phyloP scores from a whole-genome alignment of 805 yeast species.

The Nakazawaea anatomiae region DNA sequence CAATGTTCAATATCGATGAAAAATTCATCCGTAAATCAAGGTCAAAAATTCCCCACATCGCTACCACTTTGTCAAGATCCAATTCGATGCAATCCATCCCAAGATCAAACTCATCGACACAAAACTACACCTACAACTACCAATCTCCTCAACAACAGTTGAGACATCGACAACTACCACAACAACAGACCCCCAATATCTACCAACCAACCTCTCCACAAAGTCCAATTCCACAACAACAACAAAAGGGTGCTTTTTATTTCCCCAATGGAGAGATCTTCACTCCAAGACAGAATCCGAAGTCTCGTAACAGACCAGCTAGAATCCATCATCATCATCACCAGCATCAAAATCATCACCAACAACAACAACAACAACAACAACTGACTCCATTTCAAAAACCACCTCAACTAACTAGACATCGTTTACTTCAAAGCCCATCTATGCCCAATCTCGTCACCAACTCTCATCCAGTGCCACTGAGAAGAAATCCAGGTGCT shows the following conservation, averaged over 20 bases:
- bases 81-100: neutral
- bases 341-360: neutral
- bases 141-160: neutral
- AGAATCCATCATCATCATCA: slow-evolving; percentile 15
- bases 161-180: neutral
- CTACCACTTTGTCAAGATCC: slow-evolving; percentile 1
- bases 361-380: neutral
- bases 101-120: slow-evolving; percentile 5
- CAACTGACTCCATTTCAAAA: neutral
- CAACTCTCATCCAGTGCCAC: neutral
- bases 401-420: neutral
- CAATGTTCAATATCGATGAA: slow-evolving; percentile 30
- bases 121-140: neutral
- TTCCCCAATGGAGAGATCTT: slow-evolving; percentile 54
- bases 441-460: slow-evolving; percentile 10
- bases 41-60: slow-evolving; percentile 17
- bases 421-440: neutral
- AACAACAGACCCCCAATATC: neutral
- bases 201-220: slow-evolving; percentile 6
- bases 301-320: slow-evolving; percentile 31
- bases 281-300: slow-evolving; percentile 37
- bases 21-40: slow-evolving; percentile 33
- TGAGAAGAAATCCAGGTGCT: slow-evolving; percentile 1
- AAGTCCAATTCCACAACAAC: slow-evolving; percentile 13
- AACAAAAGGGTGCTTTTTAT: slow-evolving; percentile 24